Conservation (phyloP, 352 stramenopile genomes). For the Pythium dissotocum region DNA sequence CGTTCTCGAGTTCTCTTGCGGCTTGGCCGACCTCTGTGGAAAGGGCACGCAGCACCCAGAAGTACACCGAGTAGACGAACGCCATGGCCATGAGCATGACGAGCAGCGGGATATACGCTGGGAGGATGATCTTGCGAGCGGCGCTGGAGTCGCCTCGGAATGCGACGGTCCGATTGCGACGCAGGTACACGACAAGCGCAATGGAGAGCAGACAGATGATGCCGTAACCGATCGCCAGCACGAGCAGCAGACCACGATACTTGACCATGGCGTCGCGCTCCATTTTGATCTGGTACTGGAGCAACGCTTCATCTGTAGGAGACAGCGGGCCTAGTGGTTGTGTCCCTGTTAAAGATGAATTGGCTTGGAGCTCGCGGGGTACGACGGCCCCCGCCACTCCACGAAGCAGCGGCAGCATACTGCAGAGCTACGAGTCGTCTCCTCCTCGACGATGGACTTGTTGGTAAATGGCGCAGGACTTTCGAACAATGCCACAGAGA, state of each 20-base stretch:
- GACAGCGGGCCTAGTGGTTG: neutral
- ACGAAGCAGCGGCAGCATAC: neutral
- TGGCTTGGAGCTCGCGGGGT: constrained; percentile 9
- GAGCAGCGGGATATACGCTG: constrained; percentile 67
- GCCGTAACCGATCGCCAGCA: constrained; percentile 20
- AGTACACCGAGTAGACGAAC: constrained; percentile 20
- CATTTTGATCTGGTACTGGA: constrained; percentile 8
- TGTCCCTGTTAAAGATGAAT: neutral
- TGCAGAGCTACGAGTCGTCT: neutral
- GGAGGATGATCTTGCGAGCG: constrained; percentile 62
- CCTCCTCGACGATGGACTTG: neutral
- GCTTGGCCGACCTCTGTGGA: constrained; percentile 34
- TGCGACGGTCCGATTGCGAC: constrained; percentile 45
- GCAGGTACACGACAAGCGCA: constrained; percentile 50
- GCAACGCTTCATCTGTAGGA: neutral
- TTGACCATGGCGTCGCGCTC: constrained; percentile 10
- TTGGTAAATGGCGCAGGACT: neutral
- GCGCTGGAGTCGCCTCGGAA: constrained; percentile 53
- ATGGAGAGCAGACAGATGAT: constrained; percentile 24
- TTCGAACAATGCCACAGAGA: neutral
- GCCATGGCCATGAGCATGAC: constrained; percentile 10
- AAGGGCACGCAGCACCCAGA: constrained; percentile 43
- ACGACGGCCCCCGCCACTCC: neutral
- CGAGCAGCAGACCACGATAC: constrained; percentile 21
- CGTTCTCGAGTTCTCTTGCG: constrained; percentile 23